Conservation (phyloP, 2,329 filamentous ascomycete species). For the Cladosporium colombiae region DNA sequence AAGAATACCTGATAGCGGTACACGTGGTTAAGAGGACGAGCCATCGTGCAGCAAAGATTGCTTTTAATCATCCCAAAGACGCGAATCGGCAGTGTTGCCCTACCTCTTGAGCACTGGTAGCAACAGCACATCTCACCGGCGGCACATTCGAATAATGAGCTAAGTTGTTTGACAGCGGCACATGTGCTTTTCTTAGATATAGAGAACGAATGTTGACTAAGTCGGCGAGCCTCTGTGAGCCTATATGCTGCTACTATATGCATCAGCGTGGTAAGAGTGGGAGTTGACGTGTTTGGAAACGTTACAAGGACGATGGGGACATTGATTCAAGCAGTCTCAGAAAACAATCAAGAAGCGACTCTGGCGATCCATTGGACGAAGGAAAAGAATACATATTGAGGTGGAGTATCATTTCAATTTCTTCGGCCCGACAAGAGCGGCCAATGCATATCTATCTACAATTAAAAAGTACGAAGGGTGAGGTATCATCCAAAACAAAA, state of each 20-base stretch:
- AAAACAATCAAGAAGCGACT: no score
- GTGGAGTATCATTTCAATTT: not conserved
- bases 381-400: no score
- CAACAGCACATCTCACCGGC: not conserved
- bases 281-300: no score
- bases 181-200: not conserved
- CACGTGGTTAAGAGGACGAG: not conserved
- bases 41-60: not conserved
- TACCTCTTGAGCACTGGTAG: not conserved
- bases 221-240: not conserved
- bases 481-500: constrained; percentile 1
- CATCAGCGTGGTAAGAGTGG: no score
- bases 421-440: not conserved
- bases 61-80: not conserved
- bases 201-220: not conserved
- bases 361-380: no score
- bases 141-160: not conserved
- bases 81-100: not conserved
- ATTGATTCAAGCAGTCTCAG: no score
- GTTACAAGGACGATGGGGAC: no score
- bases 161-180: not conserved
- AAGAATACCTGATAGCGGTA: not conserved
- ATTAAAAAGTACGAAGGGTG: not conserved
- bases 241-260: not conserved
- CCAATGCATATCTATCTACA: constrained; percentile 5